Conservation (phyloP, 257 asterid species). For the Haberlea rhodopensis region DNA sequence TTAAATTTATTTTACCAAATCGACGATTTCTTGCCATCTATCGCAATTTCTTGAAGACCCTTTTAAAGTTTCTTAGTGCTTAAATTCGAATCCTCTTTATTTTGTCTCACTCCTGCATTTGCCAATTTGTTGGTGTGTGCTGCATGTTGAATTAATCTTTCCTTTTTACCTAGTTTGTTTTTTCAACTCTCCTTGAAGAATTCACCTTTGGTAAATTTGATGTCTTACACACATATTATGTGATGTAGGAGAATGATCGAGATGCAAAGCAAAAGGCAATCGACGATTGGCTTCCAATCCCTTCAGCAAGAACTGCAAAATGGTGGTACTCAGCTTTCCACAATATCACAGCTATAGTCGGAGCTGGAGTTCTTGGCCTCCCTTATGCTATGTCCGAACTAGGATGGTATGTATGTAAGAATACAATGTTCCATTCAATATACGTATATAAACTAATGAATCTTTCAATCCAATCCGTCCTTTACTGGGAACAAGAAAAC, state of each 20-base stretch:
- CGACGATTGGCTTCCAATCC: slow-evolving; percentile 2
- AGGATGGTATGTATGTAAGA: neutral
- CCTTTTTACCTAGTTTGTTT: neutral
- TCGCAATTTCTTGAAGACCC: neutral
- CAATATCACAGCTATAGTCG: neutral
- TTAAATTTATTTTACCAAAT: neutral
- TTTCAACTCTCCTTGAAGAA: neutral
- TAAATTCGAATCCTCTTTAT: no score
- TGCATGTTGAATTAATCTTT: neutral
- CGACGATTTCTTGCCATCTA: neutral
- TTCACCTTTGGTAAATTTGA: neutral
- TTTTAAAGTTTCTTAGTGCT: no score
- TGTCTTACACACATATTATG: neutral
- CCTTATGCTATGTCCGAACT: neutral
- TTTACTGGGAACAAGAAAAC: neutral
- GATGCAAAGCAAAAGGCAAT: neutral
- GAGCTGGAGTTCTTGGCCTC: slow-evolving; percentile 4
- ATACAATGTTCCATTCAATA: neutral
- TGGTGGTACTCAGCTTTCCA: slow-evolving; percentile 1
- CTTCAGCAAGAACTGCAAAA: neutral
- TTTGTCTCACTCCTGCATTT: neutral
- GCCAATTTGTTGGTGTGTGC: neutral
- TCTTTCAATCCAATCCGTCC: neutral
- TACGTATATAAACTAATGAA: neutral
- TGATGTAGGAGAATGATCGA: neutral